Conservation (phyloP, 352 stramenopile genomes). For the Elongisporangium undulatum region DNA sequence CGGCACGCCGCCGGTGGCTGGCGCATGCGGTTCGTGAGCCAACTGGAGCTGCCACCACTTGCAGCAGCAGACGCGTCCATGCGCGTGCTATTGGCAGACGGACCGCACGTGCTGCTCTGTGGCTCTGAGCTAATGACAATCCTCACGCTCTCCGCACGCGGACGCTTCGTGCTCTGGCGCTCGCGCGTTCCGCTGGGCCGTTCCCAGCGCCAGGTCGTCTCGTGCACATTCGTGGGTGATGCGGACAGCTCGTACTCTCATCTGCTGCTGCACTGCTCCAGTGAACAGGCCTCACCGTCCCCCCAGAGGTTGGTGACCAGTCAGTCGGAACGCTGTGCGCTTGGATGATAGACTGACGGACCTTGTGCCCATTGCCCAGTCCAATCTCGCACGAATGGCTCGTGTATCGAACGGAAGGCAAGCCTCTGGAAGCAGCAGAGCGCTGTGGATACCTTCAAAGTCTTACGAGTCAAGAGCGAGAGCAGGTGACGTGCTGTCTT, state of each 20-base stretch:
- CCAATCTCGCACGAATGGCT: slow-evolving; percentile 1
- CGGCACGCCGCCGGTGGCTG: not conserved
- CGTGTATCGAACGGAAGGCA: slow-evolving; percentile 1
- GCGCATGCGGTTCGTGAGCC: slow-evolving; percentile 17
- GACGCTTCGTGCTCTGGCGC: slow-evolving; percentile 20
- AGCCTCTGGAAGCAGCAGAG: not conserved
- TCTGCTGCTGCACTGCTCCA: slow-evolving; percentile 20
- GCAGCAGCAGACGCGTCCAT: slow-evolving; percentile 3
- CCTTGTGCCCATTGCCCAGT: not conserved
- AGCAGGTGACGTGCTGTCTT: slow-evolving; percentile 9
- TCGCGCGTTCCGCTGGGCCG: slow-evolving; percentile 4
- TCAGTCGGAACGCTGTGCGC: not conserved
- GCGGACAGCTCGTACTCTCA: slow-evolving; percentile 13
- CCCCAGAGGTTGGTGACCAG: slow-evolving; percentile 5
- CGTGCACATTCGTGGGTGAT: slow-evolving; percentile 22
- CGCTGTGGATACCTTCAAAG: not conserved
- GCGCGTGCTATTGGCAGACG: slow-evolving; percentile 29
- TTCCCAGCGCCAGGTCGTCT: slow-evolving; percentile 7
- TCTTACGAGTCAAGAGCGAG: not conserved
- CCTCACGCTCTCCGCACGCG: slow-evolving; percentile 17
- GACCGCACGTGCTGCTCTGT: slow-evolving; percentile 28
- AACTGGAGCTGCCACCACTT: slow-evolving; percentile 10
- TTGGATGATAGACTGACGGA: not conserved
- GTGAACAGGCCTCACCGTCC: slow-evolving; percentile 1
- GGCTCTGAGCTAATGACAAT: slow-evolving; percentile 11